Percentiles rank a stretch among this genome's conserved stretches.
Evolutionary conservation across 2,329 filamentous ascomycete species (phyloP).

Genomic region (Diaporthe citriasiana): DNA sequence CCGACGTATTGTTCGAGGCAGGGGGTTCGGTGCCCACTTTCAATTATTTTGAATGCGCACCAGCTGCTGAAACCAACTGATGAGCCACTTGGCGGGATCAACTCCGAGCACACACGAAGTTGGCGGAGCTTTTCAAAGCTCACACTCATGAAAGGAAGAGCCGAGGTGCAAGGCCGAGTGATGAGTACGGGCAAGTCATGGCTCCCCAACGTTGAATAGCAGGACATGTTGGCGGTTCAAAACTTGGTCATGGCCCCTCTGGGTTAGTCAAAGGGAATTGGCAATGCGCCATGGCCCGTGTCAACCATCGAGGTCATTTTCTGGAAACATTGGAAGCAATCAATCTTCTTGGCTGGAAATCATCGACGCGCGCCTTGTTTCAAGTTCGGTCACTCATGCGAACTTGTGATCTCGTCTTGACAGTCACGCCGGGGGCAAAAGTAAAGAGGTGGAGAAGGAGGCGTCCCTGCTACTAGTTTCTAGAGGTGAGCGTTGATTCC

Average conservation of each 20-base stretch:
- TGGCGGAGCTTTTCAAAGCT: neutral
- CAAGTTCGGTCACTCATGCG: constrained; percentile 5
- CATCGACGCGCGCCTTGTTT: constrained; percentile 23
- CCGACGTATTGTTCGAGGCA: neutral
- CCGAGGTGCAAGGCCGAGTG: neutral
- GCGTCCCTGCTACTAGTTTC: constrained; percentile 12
- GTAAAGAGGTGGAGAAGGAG: neutral
- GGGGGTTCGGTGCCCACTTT: neutral
- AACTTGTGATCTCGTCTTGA: constrained; percentile 3
- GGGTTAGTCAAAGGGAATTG: neutral
- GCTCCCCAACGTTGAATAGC: neutral
- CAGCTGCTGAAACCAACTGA: neutral
- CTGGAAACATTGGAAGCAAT: constrained; percentile 19
- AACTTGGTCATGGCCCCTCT: neutral
- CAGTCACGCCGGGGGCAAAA: neutral
- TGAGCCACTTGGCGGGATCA: neutral
- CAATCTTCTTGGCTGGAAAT: constrained; percentile 9
- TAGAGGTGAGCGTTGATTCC: neutral
- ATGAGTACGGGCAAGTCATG: neutral
- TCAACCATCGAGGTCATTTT: neutral
- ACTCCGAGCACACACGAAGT: neutral
- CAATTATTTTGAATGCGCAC: neutral
- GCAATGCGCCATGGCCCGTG: neutral
- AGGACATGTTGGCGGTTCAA: neutral
- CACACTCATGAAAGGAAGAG: constrained; percentile 4